phyloP scores from a whole-genome alignment of 2,329 filamentous ascomycete species.

The Zalaria obscura region DNA sequence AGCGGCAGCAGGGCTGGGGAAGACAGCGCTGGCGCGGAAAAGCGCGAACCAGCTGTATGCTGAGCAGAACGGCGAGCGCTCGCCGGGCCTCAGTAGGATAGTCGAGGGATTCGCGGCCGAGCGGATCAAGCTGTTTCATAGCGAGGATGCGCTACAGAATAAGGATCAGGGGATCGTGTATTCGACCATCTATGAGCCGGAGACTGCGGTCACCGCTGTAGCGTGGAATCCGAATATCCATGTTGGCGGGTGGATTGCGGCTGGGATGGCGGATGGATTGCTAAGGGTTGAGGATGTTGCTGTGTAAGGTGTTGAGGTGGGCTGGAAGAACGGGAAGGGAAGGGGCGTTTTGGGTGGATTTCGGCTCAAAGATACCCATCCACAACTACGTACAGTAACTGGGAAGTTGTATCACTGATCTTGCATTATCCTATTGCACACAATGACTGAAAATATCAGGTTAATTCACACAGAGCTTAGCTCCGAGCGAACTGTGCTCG shows the following conservation, averaged over 20 bases:
- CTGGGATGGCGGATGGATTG: conserved; percentile 33
- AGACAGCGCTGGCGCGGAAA: background rate
- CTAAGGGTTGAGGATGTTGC: conserved; percentile 35
- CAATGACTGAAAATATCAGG: no score
- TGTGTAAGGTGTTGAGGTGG: background rate
- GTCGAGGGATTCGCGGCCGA: conserved; percentile 27
- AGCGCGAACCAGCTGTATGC: background rate
- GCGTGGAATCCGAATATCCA: conserved; percentile 38
- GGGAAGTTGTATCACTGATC: no score
- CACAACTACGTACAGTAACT: no score
- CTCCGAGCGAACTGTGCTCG: no score
- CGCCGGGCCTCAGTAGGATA: conserved; percentile 18
- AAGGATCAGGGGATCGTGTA: conserved; percentile 10
- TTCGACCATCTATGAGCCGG: conserved; percentile 30
- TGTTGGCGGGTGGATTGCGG: conserved; percentile 36
- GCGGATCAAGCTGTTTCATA: conserved; percentile 10
- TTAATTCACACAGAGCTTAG: no score
- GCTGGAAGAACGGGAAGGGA: no score
- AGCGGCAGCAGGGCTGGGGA: no score
- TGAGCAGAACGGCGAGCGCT: background rate
- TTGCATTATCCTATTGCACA: no score
- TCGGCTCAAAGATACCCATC: no score
- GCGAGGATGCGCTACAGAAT: conserved; percentile 10
- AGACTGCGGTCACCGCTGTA: conserved; percentile 28
- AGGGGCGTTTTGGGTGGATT: no score